phyloP scores from a whole-genome alignment of 2,329 filamentous ascomycete genomes.

The Fusarium sp. region DNA sequence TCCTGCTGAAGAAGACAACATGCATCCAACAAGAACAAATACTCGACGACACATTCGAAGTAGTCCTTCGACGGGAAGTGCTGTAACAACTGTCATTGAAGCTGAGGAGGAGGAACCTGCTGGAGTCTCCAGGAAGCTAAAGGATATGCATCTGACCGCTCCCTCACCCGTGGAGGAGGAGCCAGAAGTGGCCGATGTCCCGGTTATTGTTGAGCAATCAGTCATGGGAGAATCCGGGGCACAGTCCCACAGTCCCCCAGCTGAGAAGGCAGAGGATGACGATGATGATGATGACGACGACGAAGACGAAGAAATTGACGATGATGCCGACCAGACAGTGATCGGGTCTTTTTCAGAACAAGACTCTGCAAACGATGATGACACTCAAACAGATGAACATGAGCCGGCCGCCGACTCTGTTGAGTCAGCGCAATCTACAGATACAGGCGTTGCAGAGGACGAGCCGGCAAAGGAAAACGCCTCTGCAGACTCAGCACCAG shows the following conservation, averaged over 20 bases:
- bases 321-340: slow-evolving; percentile 41
- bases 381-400: background rate
- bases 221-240: slow-evolving; percentile 32
- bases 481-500: background rate
- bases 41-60: slow-evolving; percentile 84
- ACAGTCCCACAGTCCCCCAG: background rate
- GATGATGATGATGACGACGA: slow-evolving; percentile 16
- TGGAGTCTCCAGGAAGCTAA: slow-evolving; percentile 57
- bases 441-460: slow-evolving; percentile 33
- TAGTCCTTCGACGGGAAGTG: slow-evolving; percentile 80
- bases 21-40: slow-evolving; percentile 69
- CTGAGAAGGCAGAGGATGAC: slow-evolving; percentile 19
- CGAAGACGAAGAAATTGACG: background rate
- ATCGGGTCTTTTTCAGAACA: slow-evolving; percentile 37
- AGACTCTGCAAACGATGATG: slow-evolving; percentile 9
- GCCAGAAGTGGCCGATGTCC: slow-evolving; percentile 52
- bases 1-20: slow-evolving; percentile 57
- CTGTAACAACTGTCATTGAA: slow-evolving; percentile 84
- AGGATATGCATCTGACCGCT: slow-evolving; percentile 57
- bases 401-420: slow-evolving; percentile 12
- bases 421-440: slow-evolving; percentile 24
- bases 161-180: slow-evolving; percentile 68
- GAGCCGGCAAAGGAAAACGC: background rate
- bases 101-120: slow-evolving; percentile 77
- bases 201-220: slow-evolving; percentile 53